Base-by-base conservation (phyloP, 768 basidiomycete species). In the Aureoboletus auriporus region DNA sequence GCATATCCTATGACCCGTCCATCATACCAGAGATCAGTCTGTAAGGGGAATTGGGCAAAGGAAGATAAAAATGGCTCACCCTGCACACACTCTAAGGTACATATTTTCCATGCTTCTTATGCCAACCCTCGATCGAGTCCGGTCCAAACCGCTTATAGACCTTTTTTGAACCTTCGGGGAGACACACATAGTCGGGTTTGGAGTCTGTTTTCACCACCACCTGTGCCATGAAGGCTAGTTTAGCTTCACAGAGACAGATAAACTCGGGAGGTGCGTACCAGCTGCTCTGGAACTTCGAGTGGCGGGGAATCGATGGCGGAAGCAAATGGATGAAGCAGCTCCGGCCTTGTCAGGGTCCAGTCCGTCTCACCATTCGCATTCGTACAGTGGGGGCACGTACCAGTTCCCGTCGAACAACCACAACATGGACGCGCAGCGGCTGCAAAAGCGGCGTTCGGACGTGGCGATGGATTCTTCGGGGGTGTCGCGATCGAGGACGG, bases 261-360 rank as follows among this genome's bases (percentile, higher is more conserved):
- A n/a, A n/a, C n/a, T n/a, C n/a, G n/a, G 33, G 1, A 8, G 12
- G 33, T 23, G 33, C 35, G 48, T 42, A 82, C 83, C 74, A 83
- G 62, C 12, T 70, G 71, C 11, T 75, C 67, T 2, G 83, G 80
- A 0, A 57, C 51, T 31, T 75, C 72, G 12, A 85, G 71, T n/a
- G 76, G 71, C 3, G 82, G 82, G 5, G 72, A 72, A 47, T 85
- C 84, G 42, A 84, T 83, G 0, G 75, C 82, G 27, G 81, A 81
- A 8, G 83, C 83, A 52, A 84, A 86, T 4, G 84, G 84, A 47
- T 85, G 84, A 30, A 86, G 68, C 0, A 78, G 57, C 26, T 84
- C 79, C 0, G 83, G 82, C 83, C 83, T 84, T 38, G 2, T 23
- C n/a, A 5, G 3, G 28, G n/a, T n/a, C n/a, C n/a, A n/a, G n/a